These are phyloP conservation scores for Micractinium sp. DNA, from an alignment of 139 green algal genomes.

Conservation along the genomic window DNA sequence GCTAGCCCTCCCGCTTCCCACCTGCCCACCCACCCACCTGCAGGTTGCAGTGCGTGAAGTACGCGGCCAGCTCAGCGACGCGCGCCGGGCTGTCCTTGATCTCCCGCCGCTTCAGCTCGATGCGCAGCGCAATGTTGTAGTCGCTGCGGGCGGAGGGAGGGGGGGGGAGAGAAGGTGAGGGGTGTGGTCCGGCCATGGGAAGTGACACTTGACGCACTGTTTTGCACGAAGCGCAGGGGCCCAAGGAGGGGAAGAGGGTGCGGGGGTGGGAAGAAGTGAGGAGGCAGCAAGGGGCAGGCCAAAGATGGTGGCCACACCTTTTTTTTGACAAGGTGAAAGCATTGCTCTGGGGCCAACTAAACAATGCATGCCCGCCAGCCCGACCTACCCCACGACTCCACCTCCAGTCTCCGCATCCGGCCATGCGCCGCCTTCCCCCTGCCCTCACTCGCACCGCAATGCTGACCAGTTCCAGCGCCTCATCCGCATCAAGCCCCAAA, in stretches of 20 bases:
- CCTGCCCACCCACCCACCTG: too few relatives aligned
- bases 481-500: too few relatives aligned
- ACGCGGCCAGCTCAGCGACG: slow-evolving; percentile 94
- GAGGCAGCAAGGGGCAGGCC: too few relatives aligned
- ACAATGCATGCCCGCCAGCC: too few relatives aligned
- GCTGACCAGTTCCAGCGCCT: background rate
- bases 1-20: too few relatives aligned
- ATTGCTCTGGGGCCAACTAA: too few relatives aligned
- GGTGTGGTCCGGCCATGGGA: background rate
- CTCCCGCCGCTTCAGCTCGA: slow-evolving; percentile 94
- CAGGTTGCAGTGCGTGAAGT: slow-evolving; percentile 97
- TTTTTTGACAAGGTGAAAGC: too few relatives aligned
- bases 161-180: background rate
- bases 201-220: too few relatives aligned
- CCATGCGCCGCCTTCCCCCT: background rate
- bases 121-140: slow-evolving; percentile 92
- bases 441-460: background rate
- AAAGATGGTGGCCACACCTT: too few relatives aligned
- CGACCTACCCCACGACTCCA: too few relatives aligned
- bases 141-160: slow-evolving; percentile 65
- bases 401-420: too few relatives aligned
- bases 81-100: slow-evolving; percentile 71
- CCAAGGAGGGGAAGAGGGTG: background rate
- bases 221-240: background rate
- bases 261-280: too few relatives aligned